Conservation (phyloP, 2,329 filamentous ascomycete genomes). For the Dactylonectria macrodidyma region DNA sequence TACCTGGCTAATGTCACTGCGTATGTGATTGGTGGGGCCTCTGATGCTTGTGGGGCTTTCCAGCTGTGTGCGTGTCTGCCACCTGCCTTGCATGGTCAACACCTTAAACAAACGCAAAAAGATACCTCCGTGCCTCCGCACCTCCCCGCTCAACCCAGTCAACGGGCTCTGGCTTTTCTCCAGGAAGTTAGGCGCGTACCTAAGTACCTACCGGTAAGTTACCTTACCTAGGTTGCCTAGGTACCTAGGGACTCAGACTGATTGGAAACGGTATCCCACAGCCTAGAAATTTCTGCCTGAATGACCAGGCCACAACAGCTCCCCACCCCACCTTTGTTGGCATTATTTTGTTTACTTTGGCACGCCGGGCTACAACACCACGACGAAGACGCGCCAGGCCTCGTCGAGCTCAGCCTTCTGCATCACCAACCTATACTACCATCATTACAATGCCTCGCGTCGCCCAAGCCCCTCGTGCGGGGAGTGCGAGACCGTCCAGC, state of each 20-base stretch:
- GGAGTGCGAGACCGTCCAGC: slow-evolving; percentile 63
- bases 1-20: slow-evolving; percentile 33
- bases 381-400: slow-evolving; percentile 48
- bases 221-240: too few species aligned
- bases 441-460: slow-evolving; percentile 69
- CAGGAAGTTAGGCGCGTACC: too few species aligned
- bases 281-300: slow-evolving; percentile 32
- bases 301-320: slow-evolving; percentile 31
- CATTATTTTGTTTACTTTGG: slow-evolving; percentile 53
- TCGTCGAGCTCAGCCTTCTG: slow-evolving; percentile 37
- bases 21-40: slow-evolving; percentile 30
- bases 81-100: not conserved
- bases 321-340: slow-evolving; percentile 15
- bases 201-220: too few species aligned
- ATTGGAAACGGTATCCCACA: not conserved
- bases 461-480: slow-evolving; percentile 67
- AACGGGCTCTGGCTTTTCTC: too few species aligned
- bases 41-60: slow-evolving; percentile 6
- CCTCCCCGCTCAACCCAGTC: not conserved
- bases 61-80: not conserved
- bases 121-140: slow-evolving; percentile 21
- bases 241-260: too few species aligned
- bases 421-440: slow-evolving; percentile 36
- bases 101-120: not conserved
- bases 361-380: slow-evolving; percentile 38